Base-by-base conservation (phyloP, 2,329 filamentous ascomycete species). In the Fusarium nodosum region DNA sequence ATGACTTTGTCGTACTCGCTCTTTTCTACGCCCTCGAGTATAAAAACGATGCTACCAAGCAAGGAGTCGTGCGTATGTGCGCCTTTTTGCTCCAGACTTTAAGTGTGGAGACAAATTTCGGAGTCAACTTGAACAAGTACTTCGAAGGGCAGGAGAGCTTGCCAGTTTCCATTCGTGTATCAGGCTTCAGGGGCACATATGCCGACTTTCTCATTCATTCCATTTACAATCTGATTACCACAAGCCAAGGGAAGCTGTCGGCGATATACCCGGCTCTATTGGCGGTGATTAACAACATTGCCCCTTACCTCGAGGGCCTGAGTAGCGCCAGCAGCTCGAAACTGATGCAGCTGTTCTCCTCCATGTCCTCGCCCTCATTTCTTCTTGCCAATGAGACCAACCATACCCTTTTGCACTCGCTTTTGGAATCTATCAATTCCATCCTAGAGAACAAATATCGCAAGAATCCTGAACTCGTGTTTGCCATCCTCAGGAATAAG, bases 21-120 rank as follows among this genome's bases (percentile, higher is more conserved):
- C 82, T 98, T 5, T 99, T 97, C 81, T 97, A 98, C 77, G 93
- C 94, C 7, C 88, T 97, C 47, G 94, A 97, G 77, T 92, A 96
- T 79, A 94, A 93, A 76, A 88, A 89, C 42, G 95, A 98, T 75
- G 83, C 91, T 22, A 90, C 94, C 2, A 97, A 95, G 78, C 94
- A 97, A 79, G 96, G 96, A 1, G 86, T 97, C 2, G 93, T 98
- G 28, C 88, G 96, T 57, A 97, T 98, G 94, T 97, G 96, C 79
- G 91, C 97, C n/a, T 98, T 99, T 78, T 86, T 98, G 44, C 82
- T 99, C 41, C 96, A 99, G 80, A 98, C 96, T 0, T 82, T 99
- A 75, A 98, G 95, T 75, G 94, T 97, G 4, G 96, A 98, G 80
- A 88, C 91, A 58, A 94, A 92, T 67, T 98, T 98, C 79, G 95